Percentiles rank a stretch among this genome's conserved stretches.
phyloP scores from a whole-genome alignment of 116 monocot species.

The Papilionanthe hybrid region DNA sequence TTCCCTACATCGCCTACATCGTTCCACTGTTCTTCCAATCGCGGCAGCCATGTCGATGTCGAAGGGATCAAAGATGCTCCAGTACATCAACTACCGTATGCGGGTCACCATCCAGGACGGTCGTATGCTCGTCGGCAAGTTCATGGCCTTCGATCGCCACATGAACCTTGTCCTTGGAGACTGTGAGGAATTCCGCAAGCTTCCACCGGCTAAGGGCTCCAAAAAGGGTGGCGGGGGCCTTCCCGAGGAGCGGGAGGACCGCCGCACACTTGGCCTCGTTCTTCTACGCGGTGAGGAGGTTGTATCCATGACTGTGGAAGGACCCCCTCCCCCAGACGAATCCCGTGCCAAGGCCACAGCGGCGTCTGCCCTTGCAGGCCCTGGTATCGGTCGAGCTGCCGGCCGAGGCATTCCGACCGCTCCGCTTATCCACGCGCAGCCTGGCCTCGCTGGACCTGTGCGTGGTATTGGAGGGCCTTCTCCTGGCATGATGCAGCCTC shows the following conservation, averaged over 20 bases:
- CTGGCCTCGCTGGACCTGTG: conserved; percentile 79
- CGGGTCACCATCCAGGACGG: conserved; percentile 96
- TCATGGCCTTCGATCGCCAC: conserved; percentile 99
- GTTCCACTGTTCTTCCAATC: not conserved
- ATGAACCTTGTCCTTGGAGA: conserved; percentile 99
- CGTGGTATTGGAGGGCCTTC: conserved; percentile 87
- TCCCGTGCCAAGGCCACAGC: conserved; percentile 56
- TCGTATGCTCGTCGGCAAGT: conserved; percentile 89
- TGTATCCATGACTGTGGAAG: conserved; percentile 98
- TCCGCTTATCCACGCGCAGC: conserved; percentile 68
- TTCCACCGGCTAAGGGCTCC: conserved; percentile 45
- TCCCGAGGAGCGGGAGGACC: conserved; percentile 63
- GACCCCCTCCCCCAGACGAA: conserved; percentile 87
- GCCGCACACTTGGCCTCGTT: conserved; percentile 82
- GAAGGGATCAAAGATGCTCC: conserved; percentile 98
- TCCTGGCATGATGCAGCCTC: conserved; percentile 94
- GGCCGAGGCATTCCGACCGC: conserved; percentile 86
- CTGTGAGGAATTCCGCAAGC: conserved; percentile 85
- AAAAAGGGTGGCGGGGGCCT: conserved; percentile 10
- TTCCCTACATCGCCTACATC: not conserved
- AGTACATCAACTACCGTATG: conserved; percentile 99
- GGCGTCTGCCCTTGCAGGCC: conserved; percentile 43
- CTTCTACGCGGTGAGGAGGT: conserved; percentile 97
- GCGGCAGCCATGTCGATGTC: conserved; percentile 76
- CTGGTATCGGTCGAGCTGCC: conserved; percentile 69